A percentile compares a stretch with the other conserved stretches of the same genome.
Conservation (phyloP, 2,329 filamentous ascomycete genomes). For the Aspergillus sp. region DNA sequence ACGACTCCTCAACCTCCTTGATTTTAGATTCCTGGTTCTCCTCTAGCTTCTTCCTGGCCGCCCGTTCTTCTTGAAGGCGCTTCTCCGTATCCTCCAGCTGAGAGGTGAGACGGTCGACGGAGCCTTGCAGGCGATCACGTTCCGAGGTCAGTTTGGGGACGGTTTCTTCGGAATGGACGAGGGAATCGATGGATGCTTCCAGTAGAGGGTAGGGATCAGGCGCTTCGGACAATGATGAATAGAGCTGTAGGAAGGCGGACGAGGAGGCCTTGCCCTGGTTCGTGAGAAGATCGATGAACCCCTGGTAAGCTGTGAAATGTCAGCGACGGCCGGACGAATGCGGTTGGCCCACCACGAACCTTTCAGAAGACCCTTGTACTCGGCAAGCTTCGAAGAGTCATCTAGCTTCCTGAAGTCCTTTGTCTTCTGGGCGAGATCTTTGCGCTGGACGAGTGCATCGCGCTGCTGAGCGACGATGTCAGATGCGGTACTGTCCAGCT, state of each 20-base stretch:
- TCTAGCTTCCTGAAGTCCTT: constrained; percentile 97
- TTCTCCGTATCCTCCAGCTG: constrained; percentile 83
- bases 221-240: constrained; percentile 90
- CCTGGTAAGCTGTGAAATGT: constrained; percentile 74
- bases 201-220: constrained; percentile 95
- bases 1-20: constrained; percentile 86
- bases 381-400: constrained; percentile 78
- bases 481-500: constrained; percentile 88
- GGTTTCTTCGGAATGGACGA: constrained; percentile 88
- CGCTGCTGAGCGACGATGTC: constrained; percentile 92
- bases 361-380: constrained; percentile 88
- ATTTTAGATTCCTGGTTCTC: constrained; percentile 74
- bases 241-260: constrained; percentile 87
- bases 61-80: constrained; percentile 75
- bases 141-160: constrained; percentile 86
- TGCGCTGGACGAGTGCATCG: constrained; percentile 92
- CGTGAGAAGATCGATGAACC: constrained; percentile 93
- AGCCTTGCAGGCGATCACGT: constrained; percentile 82
- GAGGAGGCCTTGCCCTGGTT: constrained; percentile 95
- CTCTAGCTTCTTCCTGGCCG: constrained; percentile 72
- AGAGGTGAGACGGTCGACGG: constrained; percentile 70
- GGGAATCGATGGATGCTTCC: constrained; percentile 92
- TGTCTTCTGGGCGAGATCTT: constrained; percentile 97
- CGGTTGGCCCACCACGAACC: constrained; percentile 50
- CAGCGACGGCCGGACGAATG: constrained; percentile 5